Base-by-base conservation (phyloP, 805 yeast genomes). In the Candida fluviatilis region DNA sequence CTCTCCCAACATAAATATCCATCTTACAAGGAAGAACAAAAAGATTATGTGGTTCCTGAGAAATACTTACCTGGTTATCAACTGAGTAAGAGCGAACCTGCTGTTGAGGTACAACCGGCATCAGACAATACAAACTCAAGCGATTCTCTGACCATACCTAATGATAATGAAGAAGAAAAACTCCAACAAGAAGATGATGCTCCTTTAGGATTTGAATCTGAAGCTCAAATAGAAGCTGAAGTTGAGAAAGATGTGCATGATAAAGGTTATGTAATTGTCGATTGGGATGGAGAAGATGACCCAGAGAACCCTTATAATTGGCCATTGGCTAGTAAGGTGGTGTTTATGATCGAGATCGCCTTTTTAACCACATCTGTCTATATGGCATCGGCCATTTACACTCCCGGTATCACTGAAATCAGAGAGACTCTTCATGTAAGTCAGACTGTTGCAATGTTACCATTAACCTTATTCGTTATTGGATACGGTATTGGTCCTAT, bases 401-500 rank as follows among this genome's bases (percentile, higher is more conserved):
- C 80, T 0, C 80, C 82, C 0, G 75, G 74, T 8, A 58, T 66
- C 18, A 57, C 48, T 13, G 56, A 61, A n/a, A 48, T 78, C 18
- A 62, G 56, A 49, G 52, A 54, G 15, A 71, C 73, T 31, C 74
- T 75, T 46, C 47, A 54, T n/a, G 66, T 73, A 4, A 60, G 69
- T 12, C 56, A 55, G 31, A 69, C 64, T 3, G 66, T 61, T 4
- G 74, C 76, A 0, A 56, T 67, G 2, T 54, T 78, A 26, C 48
- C 48, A 2, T 58, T 78, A 46, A 63, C 79, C 1, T 40, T 75
- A 25, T 77, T 71, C 41, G 76, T 77, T 6, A 46, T 76, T 28
- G 84, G 82, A n/a, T 76, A 77, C 47, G 82, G 79, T 34, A 35
- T 76, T 12, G 82, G 82, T 2, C 82, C 82, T 2, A 62, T 78